These are phyloP conservation scores for Talaromyces adpressus DNA, from an alignment of 495 filamentous ascomycete species.

Conservation along the genomic window DNA sequence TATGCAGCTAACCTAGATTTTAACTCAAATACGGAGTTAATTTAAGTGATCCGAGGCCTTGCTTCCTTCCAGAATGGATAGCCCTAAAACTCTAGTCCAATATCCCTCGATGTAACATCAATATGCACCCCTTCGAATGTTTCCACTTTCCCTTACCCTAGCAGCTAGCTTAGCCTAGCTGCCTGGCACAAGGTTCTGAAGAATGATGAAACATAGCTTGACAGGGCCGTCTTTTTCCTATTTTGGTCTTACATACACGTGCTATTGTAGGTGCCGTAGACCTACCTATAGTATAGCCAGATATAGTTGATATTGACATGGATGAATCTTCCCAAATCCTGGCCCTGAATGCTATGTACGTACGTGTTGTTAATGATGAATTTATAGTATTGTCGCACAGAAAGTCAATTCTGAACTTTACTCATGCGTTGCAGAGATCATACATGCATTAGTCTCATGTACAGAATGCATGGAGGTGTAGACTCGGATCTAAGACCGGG, in stretches of 20 bases:
- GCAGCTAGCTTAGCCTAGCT: neutral
- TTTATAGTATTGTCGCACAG: neutral
- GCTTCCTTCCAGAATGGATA: neutral
- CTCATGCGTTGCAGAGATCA: neutral
- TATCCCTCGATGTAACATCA: neutral
- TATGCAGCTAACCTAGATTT: neutral
- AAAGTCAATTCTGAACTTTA: neutral
- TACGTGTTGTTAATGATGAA: neutral
- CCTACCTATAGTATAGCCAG: neutral
- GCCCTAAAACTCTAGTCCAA: neutral
- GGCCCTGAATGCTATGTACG: neutral
- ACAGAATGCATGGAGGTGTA: neutral
- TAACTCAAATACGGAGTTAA: no score
- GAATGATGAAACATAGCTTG: neutral
- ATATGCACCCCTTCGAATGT: neutral
- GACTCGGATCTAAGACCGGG: neutral
- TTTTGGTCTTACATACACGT: neutral
- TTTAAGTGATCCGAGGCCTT: neutral
- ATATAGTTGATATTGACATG: neutral
- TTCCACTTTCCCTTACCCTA: neutral
- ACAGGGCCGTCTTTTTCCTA: neutral
- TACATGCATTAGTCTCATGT: neutral
- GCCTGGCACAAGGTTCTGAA: neutral
- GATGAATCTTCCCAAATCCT: neutral
- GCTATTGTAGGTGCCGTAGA: neutral